These are phyloP conservation scores for Boletus rubroflammeus DNA, from an alignment of 768 basidiomycete species.

Conservation along the genomic window DNA sequence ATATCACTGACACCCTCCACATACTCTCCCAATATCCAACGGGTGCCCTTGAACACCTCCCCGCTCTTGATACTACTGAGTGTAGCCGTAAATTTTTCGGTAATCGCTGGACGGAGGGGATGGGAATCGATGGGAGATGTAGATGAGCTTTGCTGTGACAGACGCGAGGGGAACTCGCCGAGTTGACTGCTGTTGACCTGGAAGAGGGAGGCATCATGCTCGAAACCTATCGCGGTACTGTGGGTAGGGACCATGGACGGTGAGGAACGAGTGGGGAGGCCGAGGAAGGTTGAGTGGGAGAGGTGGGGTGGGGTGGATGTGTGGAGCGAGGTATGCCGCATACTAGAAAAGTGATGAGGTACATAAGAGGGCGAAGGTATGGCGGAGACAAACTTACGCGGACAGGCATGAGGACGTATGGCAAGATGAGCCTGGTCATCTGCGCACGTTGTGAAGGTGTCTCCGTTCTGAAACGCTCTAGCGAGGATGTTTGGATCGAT, in stretches of 20 bases:
- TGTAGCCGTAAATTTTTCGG: conserved; percentile 77
- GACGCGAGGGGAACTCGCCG: conserved; percentile 44
- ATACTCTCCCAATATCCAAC: conserved; percentile 99
- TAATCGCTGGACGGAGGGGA: conserved; percentile 74
- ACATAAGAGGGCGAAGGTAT: neutral
- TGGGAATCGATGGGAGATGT: conserved; percentile 73
- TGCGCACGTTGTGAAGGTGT: neutral
- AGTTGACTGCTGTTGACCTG: conserved; percentile 27
- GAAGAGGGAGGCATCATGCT: conserved; percentile 27
- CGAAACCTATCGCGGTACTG: conserved; percentile 39
- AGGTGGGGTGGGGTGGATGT: conserved; percentile 57
- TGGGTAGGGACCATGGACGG: conserved; percentile 46
- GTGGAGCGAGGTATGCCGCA: conserved; percentile 54
- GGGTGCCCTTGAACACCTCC: conserved; percentile 93
- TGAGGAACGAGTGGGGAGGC: conserved; percentile 30
- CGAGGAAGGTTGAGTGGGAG: conserved; percentile 19
- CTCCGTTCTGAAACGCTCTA: conserved; percentile 28
- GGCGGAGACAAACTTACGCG: neutral
- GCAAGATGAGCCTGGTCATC: conserved; percentile 16
- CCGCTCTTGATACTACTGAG: conserved; percentile 90
- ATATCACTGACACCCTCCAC: conserved; percentile 67
- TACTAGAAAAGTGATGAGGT: conserved; percentile 38
- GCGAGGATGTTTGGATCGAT: conserved; percentile 17
- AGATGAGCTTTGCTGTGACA: conserved; percentile 59
- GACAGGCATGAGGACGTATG: neutral